Percentiles rank a stretch among this genome's conserved stretches.
Conservation (phyloP, 2,329 filamentous ascomycete genomes). For the Colletotrichum orbiculare region DNA sequence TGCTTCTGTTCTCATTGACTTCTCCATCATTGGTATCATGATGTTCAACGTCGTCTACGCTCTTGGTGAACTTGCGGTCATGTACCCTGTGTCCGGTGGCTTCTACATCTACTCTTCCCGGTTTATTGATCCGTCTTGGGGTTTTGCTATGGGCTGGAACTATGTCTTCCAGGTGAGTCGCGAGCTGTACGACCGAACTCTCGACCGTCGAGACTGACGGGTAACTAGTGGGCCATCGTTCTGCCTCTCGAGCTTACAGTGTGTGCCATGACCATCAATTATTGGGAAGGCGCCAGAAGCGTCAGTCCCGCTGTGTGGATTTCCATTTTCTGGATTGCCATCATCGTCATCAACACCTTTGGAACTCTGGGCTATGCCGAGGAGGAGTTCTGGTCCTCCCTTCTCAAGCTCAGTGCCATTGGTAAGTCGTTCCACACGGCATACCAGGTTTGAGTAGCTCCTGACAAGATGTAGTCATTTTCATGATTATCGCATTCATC, state of each 20-base stretch:
- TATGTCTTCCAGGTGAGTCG: slow-evolving; percentile 54
- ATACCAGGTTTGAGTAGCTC: background rate
- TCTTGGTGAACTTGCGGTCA: slow-evolving; percentile 66
- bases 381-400: slow-evolving; percentile 67
- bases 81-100: slow-evolving; percentile 67
- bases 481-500: slow-evolving; percentile 72
- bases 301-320: slow-evolving; percentile 64
- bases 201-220: background rate
- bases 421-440: slow-evolving; percentile 36
- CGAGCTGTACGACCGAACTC: too few species aligned
- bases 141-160: slow-evolving; percentile 63
- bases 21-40: slow-evolving; percentile 63
- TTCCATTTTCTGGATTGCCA: slow-evolving; percentile 60
- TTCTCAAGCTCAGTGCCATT: slow-evolving; percentile 61
- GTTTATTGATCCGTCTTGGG: slow-evolving; percentile 68
- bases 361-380: slow-evolving; percentile 61
- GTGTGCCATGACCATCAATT: slow-evolving; percentile 59
- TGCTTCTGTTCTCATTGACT: slow-evolving; percentile 51
- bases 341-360: slow-evolving; percentile 58
- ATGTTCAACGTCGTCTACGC: slow-evolving; percentile 69
- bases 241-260: slow-evolving; percentile 61
- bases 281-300: slow-evolving; percentile 54
- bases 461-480: slow-evolving; percentile 54
- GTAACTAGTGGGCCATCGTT: slow-evolving; percentile 54
- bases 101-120: slow-evolving; percentile 68